Evolutionary conservation across 2,329 filamentous ascomycete genomes (phyloP), one percentile per base, ranked within the genome.

Genomic region (Orbilia brochopaga): DNA sequence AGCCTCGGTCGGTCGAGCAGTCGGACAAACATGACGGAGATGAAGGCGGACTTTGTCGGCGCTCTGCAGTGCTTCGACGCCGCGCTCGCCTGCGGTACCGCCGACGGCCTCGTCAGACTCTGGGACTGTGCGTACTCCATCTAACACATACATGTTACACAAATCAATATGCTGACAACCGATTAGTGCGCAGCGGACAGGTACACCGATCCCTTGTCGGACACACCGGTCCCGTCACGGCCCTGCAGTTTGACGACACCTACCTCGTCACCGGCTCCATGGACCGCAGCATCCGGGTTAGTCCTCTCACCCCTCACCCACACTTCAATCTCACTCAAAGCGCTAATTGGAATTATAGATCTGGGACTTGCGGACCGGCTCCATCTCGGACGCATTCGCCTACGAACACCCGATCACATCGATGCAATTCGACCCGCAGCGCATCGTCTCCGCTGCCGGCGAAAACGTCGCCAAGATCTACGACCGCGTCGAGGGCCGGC

Each of bases 381-480:
- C 92, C 35, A 97, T 99, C 76, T 90, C 90, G 79, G 94, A 99
- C 79, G 94, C 93, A 17, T 99, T 92, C 79, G 94, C 93, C 21
- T 99, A 97, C 81, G 92, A 97, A 78, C 85, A 90, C 77, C 87
- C 92, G 0, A 86, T 99, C 65, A 96, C 92, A 32, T 91, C 89
- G 82, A 96, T 97, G 92, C 96, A 95, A 88, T 99, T 99, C 79
- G 94, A 99, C 80, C 82, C 86, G 13, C 88, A 92, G 58, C 87
- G 92, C 56, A 99, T 99, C 75, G 92, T 94, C 35, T 87, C 90
- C 58, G 93, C 94, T 1, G 92, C 92, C 0, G 90, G 92, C 46
- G 94, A 97, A 80, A 88, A 92, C 77, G 91, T 97, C 23, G 92
- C 94, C 76, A 99, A 99, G 81, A 90, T 99, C 69, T 99, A 97